Base-by-base conservation (phyloP, 2,329 filamentous ascomycete genomes). In the Trichoderma sp. region DNA sequence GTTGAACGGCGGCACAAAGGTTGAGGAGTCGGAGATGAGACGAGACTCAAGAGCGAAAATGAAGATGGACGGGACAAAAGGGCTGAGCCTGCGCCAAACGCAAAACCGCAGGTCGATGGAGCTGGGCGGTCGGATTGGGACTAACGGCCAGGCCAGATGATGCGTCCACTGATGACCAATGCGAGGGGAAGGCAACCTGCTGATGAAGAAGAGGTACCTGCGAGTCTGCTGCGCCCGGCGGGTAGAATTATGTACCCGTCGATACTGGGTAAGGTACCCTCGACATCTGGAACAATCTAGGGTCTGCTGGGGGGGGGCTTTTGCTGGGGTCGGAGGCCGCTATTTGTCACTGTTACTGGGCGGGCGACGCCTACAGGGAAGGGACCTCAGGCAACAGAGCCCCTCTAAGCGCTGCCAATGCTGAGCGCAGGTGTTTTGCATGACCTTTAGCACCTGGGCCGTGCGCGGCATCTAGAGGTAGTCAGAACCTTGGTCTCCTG, bases 131-230 rank as follows among this genome's bases (percentile, higher is more conserved):
- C 47, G 35, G 24, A 35, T 66, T 58, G 52, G 63, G 43, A 58
- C n/a, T 58, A 52, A 43, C 52, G 47, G 61, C 31, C n/a, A 43
- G 43, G 35, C 35, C 58, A 57, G 61, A 66, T 58, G 61, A 69
- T 66, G 61, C 68, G 61, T 64, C 68, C 55, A 47, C 57, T 69
- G 60, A 69, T 69, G 68, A 62, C 66, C 62, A 66, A 69, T 62
- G 40, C 31, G 53, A 69, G 61, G 68, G 47, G 52, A 61, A 63
- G 58, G 66, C 58, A 68, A 64, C 68, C 68, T 56, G 68, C 53
- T 37, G 52, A 66, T 64, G 67, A 59, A 49, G 21, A 6, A 24
- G n/a, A 53, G 53, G 43, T 68, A 57, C 65, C 19, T 61, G 65
- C 47, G 33, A 58, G 24, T 16, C 55, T 33, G n/a, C 37, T 47